These are phyloP conservation scores for Hypomyces rosellus DNA, from an alignment of 2,329 filamentous ascomycete genomes.

Conservation along the genomic window DNA sequence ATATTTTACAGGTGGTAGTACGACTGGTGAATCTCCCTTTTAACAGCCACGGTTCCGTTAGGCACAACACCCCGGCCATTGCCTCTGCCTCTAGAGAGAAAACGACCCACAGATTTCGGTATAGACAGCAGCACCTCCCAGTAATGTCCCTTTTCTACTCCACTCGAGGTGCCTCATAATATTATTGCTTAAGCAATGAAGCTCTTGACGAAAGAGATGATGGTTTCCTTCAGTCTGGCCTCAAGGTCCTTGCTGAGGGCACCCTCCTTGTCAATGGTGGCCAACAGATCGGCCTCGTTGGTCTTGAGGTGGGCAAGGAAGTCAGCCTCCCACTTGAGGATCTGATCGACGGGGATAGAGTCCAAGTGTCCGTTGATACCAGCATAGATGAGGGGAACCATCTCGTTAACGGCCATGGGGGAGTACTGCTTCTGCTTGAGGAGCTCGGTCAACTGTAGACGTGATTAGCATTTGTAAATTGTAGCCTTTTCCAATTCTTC, in stretches of 20 bases:
- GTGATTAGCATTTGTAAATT: not conserved
- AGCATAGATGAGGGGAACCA: conserved; percentile 98
- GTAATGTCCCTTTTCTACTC: conserved; percentile 24
- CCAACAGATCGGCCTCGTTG: conserved; percentile 78
- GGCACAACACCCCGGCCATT: conserved; percentile 38
- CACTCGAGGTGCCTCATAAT: conserved; percentile 23
- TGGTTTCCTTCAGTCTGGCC: conserved; percentile 70
- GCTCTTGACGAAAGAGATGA: conserved; percentile 84
- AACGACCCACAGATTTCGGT: conserved; percentile 39
- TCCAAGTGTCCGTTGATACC: conserved; percentile 98
- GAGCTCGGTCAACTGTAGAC: conserved; percentile 73
- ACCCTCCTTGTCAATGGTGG: conserved; percentile 92
- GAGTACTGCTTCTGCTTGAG: conserved; percentile 99
- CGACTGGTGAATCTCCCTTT: conserved; percentile 40
- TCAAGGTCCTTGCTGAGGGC: conserved; percentile 92
- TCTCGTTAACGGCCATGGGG: conserved; percentile 98
- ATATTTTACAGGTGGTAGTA: conserved; percentile 57
- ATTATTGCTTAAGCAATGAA: conserved; percentile 55
- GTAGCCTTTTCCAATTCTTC: not conserved
- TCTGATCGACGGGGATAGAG: conserved; percentile 79
- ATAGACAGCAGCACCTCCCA: conserved; percentile 41
- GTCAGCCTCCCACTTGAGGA: conserved; percentile 89
- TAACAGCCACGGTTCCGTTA: conserved; percentile 40
- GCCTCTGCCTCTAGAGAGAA: conserved; percentile 42
- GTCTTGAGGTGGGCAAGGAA: conserved; percentile 88